A percentile compares a stretch with the other conserved stretches of the same genome.
Conservation (phyloP, 805 yeast species). For the Ogataea trehalophila region DNA sequence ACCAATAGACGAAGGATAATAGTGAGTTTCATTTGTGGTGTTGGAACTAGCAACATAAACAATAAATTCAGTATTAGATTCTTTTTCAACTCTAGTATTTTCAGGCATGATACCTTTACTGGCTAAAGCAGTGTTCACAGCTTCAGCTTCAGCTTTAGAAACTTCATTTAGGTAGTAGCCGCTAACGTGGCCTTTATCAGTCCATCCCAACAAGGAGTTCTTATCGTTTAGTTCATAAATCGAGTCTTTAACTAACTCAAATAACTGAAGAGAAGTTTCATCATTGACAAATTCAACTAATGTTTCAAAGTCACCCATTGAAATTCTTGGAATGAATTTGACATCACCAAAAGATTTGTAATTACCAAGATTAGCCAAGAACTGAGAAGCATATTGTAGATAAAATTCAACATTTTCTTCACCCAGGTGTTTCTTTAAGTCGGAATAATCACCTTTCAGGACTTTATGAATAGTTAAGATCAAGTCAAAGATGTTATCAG, state of each 20-base stretch:
- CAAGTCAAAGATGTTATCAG: slow-evolving; percentile 70
- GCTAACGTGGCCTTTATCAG: slow-evolving; percentile 69
- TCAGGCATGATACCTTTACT: slow-evolving; percentile 64
- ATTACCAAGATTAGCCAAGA: slow-evolving; percentile 69
- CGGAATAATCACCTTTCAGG: slow-evolving; percentile 43
- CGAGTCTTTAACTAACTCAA: slow-evolving; percentile 39
- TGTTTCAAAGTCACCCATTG: slow-evolving; percentile 41
- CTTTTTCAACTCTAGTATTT: slow-evolving; percentile 70
- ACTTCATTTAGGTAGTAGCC: slow-evolving; percentile 61
- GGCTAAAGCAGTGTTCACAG: slow-evolving; percentile 63
- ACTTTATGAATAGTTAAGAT: slow-evolving; percentile 54
- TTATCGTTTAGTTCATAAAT: slow-evolving; percentile 49
- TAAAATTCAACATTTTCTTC: slow-evolving; percentile 40
- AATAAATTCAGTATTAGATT: slow-evolving; percentile 40
- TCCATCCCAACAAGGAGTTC: slow-evolving; percentile 66
- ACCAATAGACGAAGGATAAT: slow-evolving; percentile 48
- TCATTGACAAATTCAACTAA: slow-evolving; percentile 41
- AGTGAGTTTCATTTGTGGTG: slow-evolving; percentile 43
- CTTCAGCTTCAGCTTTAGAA: slow-evolving; percentile 57
- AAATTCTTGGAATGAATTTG: slow-evolving; percentile 70
- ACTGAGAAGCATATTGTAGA: slow-evolving; percentile 72
- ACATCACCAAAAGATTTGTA: slow-evolving; percentile 86
- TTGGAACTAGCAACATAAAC: slow-evolving; percentile 68
- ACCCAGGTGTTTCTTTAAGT: slow-evolving; percentile 30
- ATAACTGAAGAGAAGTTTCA: slow-evolving; percentile 30